Conservation (phyloP, 2,329 filamentous ascomycete species). For the Trichoderma cornu-damae region DNA sequence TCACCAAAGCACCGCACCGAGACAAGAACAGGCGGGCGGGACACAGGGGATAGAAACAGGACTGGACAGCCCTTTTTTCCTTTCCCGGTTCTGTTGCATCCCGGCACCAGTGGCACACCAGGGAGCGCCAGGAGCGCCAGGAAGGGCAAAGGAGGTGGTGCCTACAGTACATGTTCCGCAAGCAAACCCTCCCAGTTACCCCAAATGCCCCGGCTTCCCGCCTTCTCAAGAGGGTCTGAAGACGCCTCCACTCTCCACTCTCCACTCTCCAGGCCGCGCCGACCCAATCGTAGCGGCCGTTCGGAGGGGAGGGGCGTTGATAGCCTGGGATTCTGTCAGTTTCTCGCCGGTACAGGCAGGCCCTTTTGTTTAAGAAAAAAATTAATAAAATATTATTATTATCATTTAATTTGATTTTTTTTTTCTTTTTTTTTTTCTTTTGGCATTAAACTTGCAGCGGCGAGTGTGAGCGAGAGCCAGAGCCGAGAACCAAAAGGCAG, state of each 20-base stretch:
- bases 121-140: not conserved
- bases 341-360: constrained; percentile 1
- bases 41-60: no score
- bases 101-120: no score
- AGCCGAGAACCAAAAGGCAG: not conserved
- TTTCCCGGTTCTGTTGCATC: no score
- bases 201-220: constrained; percentile 11
- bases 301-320: no score
- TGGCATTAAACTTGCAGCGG: no score
- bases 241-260: not conserved
- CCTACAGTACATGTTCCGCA: no score
- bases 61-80: no score
- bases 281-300: constrained; percentile 1
- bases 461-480: not conserved
- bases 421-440: not conserved
- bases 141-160: not conserved
- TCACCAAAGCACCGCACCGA: no score
- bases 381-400: no score
- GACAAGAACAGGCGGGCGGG: no score
- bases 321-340: no score
- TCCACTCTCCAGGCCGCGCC: not conserved
- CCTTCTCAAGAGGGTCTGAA: not conserved
- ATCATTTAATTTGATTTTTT: no score
- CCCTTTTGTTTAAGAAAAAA: not conserved
- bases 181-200: not conserved